Conservation (phyloP, 305 asterid genomes). For the Solanum hybrid region DNA sequence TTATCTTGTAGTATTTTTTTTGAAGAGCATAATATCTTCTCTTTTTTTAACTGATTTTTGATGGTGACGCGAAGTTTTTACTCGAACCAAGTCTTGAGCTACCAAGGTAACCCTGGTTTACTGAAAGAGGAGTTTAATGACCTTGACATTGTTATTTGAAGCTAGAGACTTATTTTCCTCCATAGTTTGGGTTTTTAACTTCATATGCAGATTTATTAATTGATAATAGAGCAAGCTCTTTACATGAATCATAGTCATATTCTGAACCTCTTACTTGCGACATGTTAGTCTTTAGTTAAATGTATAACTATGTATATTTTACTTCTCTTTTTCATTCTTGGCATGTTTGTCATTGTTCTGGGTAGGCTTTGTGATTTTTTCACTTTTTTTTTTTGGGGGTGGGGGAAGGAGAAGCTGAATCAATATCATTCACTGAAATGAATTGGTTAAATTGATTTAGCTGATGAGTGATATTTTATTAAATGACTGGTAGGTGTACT, state of each 20-base stretch:
- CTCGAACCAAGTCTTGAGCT: background rate
- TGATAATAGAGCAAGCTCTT: background rate
- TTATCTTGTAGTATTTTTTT: background rate
- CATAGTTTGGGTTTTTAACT: background rate
- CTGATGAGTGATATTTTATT: background rate
- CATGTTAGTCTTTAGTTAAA: background rate
- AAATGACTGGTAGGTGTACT: slow-evolving; percentile 62
- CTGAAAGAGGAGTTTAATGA: background rate
- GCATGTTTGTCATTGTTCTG: background rate
- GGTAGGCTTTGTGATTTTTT: background rate
- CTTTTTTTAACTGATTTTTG: background rate
- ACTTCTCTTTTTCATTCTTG: background rate
- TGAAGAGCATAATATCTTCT: background rate
- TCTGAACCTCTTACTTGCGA: background rate
- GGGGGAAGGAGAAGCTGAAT: background rate
- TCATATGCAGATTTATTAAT: background rate
- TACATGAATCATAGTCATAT: background rate
- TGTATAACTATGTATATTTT: background rate
- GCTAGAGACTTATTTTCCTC: background rate
- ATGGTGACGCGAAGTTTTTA: background rate
- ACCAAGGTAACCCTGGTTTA: background rate
- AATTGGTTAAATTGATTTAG: background rate
- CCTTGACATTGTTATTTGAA: background rate
- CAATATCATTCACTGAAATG: background rate
- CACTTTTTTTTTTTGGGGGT: background rate